phyloP scores from a whole-genome alignment of 2,329 filamentous ascomycete species.

The Penicillium crustosum region DNA sequence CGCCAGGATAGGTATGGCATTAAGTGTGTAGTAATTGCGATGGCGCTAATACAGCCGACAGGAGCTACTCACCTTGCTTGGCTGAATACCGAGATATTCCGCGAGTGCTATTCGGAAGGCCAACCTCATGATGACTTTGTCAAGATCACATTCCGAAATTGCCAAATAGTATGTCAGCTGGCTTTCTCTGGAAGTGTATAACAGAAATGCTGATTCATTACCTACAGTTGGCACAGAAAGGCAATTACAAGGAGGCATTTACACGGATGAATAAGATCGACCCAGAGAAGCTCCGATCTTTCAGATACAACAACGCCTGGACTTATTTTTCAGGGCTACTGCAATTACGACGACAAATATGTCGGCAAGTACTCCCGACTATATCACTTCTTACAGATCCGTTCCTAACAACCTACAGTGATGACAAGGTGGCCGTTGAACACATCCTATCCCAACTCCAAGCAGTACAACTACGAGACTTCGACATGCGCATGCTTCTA shows the following conservation, averaged over 20 bases:
- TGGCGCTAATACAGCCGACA: slow-evolving; percentile 26
- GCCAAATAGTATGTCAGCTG: slow-evolving; percentile 54
- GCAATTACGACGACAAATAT: slow-evolving; percentile 44
- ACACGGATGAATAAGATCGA: slow-evolving; percentile 60
- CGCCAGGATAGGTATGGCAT: slow-evolving; percentile 66
- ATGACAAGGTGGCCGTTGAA: slow-evolving; percentile 58
- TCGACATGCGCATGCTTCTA: slow-evolving; percentile 60
- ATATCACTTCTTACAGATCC: background rate
- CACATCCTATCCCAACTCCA: slow-evolving; percentile 59
- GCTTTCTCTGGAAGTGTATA: background rate
- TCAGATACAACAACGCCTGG: slow-evolving; percentile 69
- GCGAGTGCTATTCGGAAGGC: slow-evolving; percentile 66
- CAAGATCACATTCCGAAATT: slow-evolving; percentile 69
- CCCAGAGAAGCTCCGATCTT: slow-evolving; percentile 63
- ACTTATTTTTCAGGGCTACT: slow-evolving; percentile 45
- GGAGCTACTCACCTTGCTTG: slow-evolving; percentile 55
- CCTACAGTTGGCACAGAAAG: slow-evolving; percentile 58
- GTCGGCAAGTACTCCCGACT: slow-evolving; percentile 34
- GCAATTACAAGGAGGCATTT: slow-evolving; percentile 69
- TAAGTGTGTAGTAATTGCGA: background rate
- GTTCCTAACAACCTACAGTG: slow-evolving; percentile 40
- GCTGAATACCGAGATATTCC: slow-evolving; percentile 69
- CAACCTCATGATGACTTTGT: slow-evolving; percentile 75
- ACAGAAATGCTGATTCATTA: slow-evolving; percentile 2
- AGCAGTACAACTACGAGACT: slow-evolving; percentile 53